Evolutionary conservation across 2,329 filamentous ascomycete genomes (phyloP), one percentile per base, ranked within the genome.

Genomic region (Beauveria asiatica): DNA sequence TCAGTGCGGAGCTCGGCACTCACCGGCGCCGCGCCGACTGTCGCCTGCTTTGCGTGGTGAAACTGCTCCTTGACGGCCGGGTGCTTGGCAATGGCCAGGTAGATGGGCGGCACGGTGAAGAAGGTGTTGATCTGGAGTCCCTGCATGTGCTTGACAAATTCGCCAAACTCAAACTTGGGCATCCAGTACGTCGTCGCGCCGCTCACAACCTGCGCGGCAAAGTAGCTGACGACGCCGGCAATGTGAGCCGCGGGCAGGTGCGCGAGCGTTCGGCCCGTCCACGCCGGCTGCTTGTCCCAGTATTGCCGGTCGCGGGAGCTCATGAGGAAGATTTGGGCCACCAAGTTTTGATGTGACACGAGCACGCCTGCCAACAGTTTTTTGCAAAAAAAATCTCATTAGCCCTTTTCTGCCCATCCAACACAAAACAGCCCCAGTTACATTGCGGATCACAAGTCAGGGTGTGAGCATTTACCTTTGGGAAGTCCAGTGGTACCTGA

Each of bases 81-180:
- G 37, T 74, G 75, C 68, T 85, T 86, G 7, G 82, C 80, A 61
- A 88, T 82, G 17, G 79, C 75, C 16, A 85, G 75, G 65, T 76
- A 85, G 59, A 87, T 82, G 1, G 83, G 83, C 9, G 84, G 84
- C 1, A 86, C 83, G 5, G 78, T 82, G 67, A 83, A 82, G 67
- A 86, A 79, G 55, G 69, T 72, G 0, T 81, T 84, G 62, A 85
- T 76, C 11, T 70, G 69, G 65, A 81, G 79, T 53, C 75, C 73
- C 46, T 75, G 75, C 65, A 74, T 76, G 69, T 84, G 79, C 44
- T 73, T 70, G 57, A 86, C 74, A 67, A 87, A 85, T 42, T 78
- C 72, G 2, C 69, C 67, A 61, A 84, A 83, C 62, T 83, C 77
- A 67, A 87, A 87, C 45, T 74, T 76, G 4, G 77, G 73, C 84